Evolutionary conservation across 1,284 basidiomycete genomes (phyloP).

Genomic region (Austroboletus niveus): DNA sequence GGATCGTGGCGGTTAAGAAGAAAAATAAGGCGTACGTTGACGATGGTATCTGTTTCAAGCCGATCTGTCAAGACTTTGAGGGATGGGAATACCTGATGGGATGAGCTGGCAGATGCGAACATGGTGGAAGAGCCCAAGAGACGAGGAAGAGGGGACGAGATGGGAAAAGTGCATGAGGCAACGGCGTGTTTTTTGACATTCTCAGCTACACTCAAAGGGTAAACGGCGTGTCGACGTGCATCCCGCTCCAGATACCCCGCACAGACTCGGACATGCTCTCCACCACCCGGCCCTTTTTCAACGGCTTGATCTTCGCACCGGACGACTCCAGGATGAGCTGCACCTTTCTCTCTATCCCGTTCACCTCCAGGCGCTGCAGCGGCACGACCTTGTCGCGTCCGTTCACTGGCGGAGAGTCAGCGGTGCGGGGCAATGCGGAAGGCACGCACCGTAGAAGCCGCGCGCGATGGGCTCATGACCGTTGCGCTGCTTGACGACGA

Average conservation of each 20-base stretch:
- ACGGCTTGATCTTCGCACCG: slow-evolving; percentile 75
- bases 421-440: slow-evolving; percentile 3
- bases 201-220: slow-evolving; percentile 21
- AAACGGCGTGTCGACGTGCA: slow-evolving; percentile 63
- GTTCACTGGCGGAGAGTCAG: slow-evolving; percentile 51
- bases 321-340: slow-evolving; percentile 82
- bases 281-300: slow-evolving; percentile 67
- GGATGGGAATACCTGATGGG: neutral
- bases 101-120: neutral
- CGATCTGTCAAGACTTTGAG: slow-evolving; percentile 4
- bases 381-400: slow-evolving; percentile 79
- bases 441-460: slow-evolving; percentile 66
- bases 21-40: slow-evolving; percentile 21
- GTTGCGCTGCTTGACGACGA: slow-evolving; percentile 73
- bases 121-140: slow-evolving; percentile 13
- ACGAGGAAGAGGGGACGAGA: neutral
- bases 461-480: slow-evolving; percentile 72
- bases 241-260: slow-evolving; percentile 83
- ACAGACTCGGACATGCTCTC: slow-evolving; percentile 77
- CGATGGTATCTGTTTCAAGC: slow-evolving; percentile 24
- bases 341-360: slow-evolving; percentile 70
- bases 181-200: slow-evolving; percentile 33
- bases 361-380: slow-evolving; percentile 69
- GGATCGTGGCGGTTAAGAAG: no score
- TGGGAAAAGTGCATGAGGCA: slow-evolving; percentile 22